Evolutionary conservation across 1,284 basidiomycete species (phyloP), one percentile per base, ranked within the genome.

Genomic region (Puccinia coronata): DNA sequence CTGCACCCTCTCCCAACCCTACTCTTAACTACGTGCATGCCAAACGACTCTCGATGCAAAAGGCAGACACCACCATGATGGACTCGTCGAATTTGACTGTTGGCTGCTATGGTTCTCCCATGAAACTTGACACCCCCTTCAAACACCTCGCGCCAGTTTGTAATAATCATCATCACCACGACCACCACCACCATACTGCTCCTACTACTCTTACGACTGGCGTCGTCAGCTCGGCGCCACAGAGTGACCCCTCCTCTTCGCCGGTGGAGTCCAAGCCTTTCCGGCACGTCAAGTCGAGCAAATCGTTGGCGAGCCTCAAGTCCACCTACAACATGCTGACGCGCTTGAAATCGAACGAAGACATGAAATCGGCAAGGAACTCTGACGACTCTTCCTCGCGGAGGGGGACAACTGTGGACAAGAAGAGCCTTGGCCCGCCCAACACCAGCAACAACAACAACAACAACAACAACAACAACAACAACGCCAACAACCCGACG

Each of bases 101-200:
- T 67, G 70, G 70, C 28, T n/a, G n/a, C n/a, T 72, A 63, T 80
- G 78, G 78, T 43, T 80, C 78, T 61, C 78, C 78, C 23, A 80
- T 80, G 78, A 72, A 80, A 80, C 78, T 80, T 65, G 78, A 80
- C 57, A 80, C 78, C 18, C 78, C 78, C 34, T 80, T 79, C 53
- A 79, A 79, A 71, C 77, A 79, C 47, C 67, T 79, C 53, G 75
- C 47, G 5, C 12, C 67, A 39, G 63, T 20, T 25, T 39, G 39
- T 47, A 59, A 2, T 41, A 59, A 65, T 23, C 41, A n/a, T n/a
- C n/a, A n/a, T n/a, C n/a, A n/a, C n/a, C n/a, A n/a, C n/a, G n/a
- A n/a, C n/a, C n/a, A n/a, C n/a, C n/a, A n/a, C n/a, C n/a, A n/a
- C n/a, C n/a, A n/a, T n/a, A n/a, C n/a, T n/a, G n/a, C n/a, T n/a